A percentile compares a stretch with the other conserved stretches of the same genome.
phyloP scores from a whole-genome alignment of 2,329 filamentous ascomycete species.

The Exophiala sp. region DNA sequence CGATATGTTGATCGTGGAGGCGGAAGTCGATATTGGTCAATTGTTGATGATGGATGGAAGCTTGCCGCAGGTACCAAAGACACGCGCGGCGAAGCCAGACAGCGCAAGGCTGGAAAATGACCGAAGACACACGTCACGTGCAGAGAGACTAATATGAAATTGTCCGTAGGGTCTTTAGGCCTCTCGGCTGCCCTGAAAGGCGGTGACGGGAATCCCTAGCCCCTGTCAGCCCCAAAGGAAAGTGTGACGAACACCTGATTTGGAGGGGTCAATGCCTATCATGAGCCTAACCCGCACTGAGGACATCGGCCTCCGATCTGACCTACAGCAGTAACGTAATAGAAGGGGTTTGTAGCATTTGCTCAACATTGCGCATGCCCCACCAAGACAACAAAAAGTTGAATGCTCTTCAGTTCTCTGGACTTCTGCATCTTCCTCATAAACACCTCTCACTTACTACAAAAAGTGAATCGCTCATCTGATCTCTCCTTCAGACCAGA shows the following conservation, averaged over 20 bases:
- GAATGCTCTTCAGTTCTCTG: slow-evolving; percentile 9
- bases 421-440: slow-evolving; percentile 2
- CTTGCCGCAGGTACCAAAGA: slow-evolving; percentile 23
- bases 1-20: not conserved
- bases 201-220: not conserved
- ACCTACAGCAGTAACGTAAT: slow-evolving; percentile 2
- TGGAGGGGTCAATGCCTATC: not conserved
- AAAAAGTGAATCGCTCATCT: not conserved
- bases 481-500: not conserved
- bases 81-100: slow-evolving; percentile 15
- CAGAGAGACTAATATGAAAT: not conserved
- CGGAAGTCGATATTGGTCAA: not conserved
- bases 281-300: not conserved
- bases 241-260: not conserved
- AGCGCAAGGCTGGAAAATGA: not conserved
- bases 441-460: not conserved
- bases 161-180: not conserved
- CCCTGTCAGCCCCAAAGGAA: not conserved
- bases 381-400: slow-evolving; percentile 26
- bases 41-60: slow-evolving; percentile 5
- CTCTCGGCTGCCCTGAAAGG: not conserved
- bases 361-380: slow-evolving; percentile 14
- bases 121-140: not conserved
- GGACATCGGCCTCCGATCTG: not conserved
- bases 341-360: slow-evolving; percentile 20